A percentile compares a stretch with the other conserved stretches of the same genome.
phyloP scores from a whole-genome alignment of 2,329 filamentous ascomycete species.

The Hymenoscyphus infarciens region DNA sequence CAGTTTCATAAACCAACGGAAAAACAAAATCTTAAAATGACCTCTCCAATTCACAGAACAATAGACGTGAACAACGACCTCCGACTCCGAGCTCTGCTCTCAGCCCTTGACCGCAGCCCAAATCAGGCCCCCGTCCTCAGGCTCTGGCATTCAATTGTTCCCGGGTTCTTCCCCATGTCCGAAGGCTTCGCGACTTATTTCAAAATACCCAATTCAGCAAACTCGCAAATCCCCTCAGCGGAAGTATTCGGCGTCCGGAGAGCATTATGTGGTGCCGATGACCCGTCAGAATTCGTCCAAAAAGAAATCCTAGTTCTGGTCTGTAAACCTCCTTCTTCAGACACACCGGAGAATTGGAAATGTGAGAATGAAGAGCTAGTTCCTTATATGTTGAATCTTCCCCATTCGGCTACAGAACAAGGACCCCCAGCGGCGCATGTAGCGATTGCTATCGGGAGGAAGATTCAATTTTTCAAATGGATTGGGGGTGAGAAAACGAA shows the following conservation, averaged over 20 bases:
- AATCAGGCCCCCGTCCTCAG: not conserved
- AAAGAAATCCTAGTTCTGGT: constrained; percentile 4
- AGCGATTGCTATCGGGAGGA: constrained; percentile 3
- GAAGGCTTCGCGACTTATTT: constrained; percentile 1
- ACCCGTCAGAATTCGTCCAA: not conserved
- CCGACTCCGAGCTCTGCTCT: not conserved
- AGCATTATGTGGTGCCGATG: not conserved
- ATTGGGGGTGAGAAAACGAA: not conserved
- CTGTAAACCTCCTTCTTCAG: not conserved
- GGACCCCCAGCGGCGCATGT: constrained; percentile 5
- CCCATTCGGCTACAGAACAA: not conserved
- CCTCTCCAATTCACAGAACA: not conserved
- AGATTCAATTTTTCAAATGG: constrained; percentile 7
- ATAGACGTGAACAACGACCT: constrained; percentile 1
- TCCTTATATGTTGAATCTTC: constrained; percentile 9
- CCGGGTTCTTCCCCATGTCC: constrained; percentile 1
- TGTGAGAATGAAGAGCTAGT: not conserved
- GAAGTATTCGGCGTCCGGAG: constrained; percentile 4
- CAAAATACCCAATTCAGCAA: not conserved
- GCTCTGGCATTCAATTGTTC: constrained; percentile 1
- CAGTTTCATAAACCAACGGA: not conserved
- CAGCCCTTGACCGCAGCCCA: constrained; percentile 3
- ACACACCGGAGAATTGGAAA: constrained; percentile 5
- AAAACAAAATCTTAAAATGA: not conserved
- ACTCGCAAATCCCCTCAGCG: not conserved